Base-by-base conservation (phyloP, 2,329 filamentous ascomycete species). In the Epichloe scottii region DNA sequence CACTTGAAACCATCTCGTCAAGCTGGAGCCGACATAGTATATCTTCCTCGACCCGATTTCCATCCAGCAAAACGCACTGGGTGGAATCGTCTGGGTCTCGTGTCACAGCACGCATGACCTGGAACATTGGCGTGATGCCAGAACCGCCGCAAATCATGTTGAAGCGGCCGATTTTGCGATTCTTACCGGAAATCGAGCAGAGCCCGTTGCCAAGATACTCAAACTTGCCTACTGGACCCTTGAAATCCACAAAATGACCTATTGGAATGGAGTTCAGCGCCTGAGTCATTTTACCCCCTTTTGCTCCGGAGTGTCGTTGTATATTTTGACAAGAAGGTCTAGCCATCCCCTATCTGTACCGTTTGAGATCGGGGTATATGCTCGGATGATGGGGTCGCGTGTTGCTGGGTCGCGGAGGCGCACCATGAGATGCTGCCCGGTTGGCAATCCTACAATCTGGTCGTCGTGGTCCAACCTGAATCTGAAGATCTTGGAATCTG, bases 121-220 rank as follows among this genome's bases (percentile, higher is more conserved):
- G 87, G 65, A 83, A 93, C 56, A 95, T 87, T 0, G 90, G 90
- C n/a, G 90, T 95, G 60, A 96, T 85, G 1, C 90, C 90, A n/a
- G 81, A 87, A 5, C 90, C 90, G 14, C 78, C 90, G 59, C 87
- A 93, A 34, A 95, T 82, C 89, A 95, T 95, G 62, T 86, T 73
- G 65, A 95, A 88, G 12, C 76, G 77, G 49, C 75, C 77, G 1
- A 94, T 77, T 0, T 59, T 66, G 10, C 82, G 71, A 52, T 72
- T 64, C 19, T 71, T 73, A 0, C 77, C 77, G 34, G 78, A 78
- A 41, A 95, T 68, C 0, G 69, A 62, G 59, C 85, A 88, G 2
- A 66, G 55, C 0, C 89, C 89, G 0, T 71, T 67, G 0, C 86
- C 85, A 0, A 83, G 70, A 60, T 95, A 95, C 59, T 85, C 79